Evolutionary conservation across 2,329 filamentous ascomycete genomes (phyloP), one percentile per base, ranked within the genome.

Genomic region (Amauroascus verrucosus): DNA sequence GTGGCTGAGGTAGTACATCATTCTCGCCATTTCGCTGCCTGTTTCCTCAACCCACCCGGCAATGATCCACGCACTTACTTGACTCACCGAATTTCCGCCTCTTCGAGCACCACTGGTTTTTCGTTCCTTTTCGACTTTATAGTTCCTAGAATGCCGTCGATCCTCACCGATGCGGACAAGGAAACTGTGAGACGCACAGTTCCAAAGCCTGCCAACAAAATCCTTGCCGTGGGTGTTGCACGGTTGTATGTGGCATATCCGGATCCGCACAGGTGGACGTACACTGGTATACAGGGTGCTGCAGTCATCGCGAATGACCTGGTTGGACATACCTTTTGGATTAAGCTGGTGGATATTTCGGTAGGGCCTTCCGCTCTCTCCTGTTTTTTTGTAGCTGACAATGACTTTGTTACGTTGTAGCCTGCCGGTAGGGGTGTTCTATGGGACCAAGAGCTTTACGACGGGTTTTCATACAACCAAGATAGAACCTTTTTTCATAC

Each of bases 361-460:
- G 89, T 95, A 77, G 65, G 84, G 76, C 51, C 18, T 3, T 30
- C 24, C 18, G 24, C n/a, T 18, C 24, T 20, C 32, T 43, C 18
- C 40, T 24, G 3, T 26, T 13, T 20, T 20, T 7, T 5, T n/a
- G 9, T 13, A 44, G 33, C 46, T 45, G 32, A 43, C 40, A 13
- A 35, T 11, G 7, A 14, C 1, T 28, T 9, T 30, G 26, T 30
- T 5, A 30, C 26, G 40, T 37, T 57, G 44, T 65, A 91, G 84
- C 79, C 88, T 54, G 76, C 84, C 48, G 84, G 82, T 65, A 81
- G 85, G 66, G 90, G 91, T 54, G 89, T 96, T 48, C 85, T 96
- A 64, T 96, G 88, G 88, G 90, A 95, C 65, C 91, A 97, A 73
- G 93, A 98, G 72, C 88, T 98, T 63, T 98, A 95, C 73, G 91